Evolutionary conservation across 2,329 filamentous ascomycete species (phyloP).

Genomic region (Ophiostoma populinum): DNA sequence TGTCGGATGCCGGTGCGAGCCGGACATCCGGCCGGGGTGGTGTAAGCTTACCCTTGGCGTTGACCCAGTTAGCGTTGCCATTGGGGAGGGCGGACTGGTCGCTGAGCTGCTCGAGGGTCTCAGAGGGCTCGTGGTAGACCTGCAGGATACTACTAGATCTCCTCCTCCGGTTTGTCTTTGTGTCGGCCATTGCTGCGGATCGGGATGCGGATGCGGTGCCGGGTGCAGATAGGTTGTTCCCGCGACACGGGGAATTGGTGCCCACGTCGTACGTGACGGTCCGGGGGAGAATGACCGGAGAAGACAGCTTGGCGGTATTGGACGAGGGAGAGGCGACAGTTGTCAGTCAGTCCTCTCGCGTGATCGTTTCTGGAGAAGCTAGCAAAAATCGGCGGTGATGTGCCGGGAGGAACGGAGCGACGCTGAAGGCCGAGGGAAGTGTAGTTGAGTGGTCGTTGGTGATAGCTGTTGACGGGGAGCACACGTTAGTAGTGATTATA

Average conservation of each 20-base stretch:
- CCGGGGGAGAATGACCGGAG: slow-evolving; percentile 68
- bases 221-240: slow-evolving; percentile 20
- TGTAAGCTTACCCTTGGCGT: slow-evolving; percentile 95
- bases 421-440: not conserved
- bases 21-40: too few species aligned
- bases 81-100: slow-evolving; percentile 92
- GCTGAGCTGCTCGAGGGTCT: slow-evolving; percentile 93
- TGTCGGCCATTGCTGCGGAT: slow-evolving; percentile 40
- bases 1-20: too few species aligned
- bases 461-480: not conserved
- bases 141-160: slow-evolving; percentile 84
- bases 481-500: not conserved
- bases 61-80: slow-evolving; percentile 96
- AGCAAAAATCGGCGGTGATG: not conserved
- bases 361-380: not conserved
- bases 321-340: not conserved
- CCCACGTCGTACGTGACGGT: slow-evolving; percentile 84
- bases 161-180: slow-evolving; percentile 61
- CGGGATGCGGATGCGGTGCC: slow-evolving; percentile 22
- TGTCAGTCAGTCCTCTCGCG: not conserved
- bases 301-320: slow-evolving; percentile 94
- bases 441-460: not conserved
- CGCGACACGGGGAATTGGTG: slow-evolving; percentile 48
- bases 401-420: not conserved
- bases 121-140: slow-evolving; percentile 91